A percentile compares a stretch with the other conserved stretches of the same genome.
Conservation (phyloP, 306 rosid species). For the Malus asiatica region DNA sequence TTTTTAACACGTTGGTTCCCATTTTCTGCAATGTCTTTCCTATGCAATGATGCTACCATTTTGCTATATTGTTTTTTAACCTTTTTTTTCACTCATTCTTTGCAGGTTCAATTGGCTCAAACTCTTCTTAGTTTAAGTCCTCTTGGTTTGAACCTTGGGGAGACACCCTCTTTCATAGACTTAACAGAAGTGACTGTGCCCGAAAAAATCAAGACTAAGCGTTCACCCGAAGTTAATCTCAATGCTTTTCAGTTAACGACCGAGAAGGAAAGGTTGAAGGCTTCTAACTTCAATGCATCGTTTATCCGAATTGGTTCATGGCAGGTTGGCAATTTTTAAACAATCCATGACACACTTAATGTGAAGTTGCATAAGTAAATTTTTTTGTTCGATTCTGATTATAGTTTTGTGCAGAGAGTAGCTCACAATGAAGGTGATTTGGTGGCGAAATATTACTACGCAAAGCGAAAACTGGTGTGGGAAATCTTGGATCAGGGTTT, state of each 20-base stretch:
- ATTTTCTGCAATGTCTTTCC: not conserved
- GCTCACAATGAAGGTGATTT: constrained; percentile 27
- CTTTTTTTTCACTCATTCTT: not conserved
- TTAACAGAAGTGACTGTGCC: not conserved
- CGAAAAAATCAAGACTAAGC: not conserved
- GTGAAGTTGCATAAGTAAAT: not conserved
- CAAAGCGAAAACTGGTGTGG: constrained; percentile 51
- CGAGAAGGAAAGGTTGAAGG: constrained; percentile 29
- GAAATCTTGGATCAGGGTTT: constrained; percentile 36
- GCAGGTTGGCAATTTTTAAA: constrained; percentile 19
- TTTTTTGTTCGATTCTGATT: not conserved
- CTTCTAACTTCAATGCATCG: constrained; percentile 22
- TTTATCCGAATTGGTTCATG: constrained; percentile 35
- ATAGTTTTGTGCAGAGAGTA: constrained; percentile 22
- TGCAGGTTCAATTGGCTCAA: constrained; percentile 6
- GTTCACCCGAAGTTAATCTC: not conserved
- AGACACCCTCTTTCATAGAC: constrained; percentile 11
- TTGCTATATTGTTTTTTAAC: too few relatives aligned
- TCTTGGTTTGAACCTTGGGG: constrained; percentile 28
- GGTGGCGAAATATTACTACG: constrained; percentile 50
- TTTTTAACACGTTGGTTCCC: not conserved
- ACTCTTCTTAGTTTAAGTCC: constrained; percentile 4
- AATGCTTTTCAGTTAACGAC: not conserved
- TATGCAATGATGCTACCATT: not conserved
- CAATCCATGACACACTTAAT: not conserved